Evolutionary conservation across 2,329 filamentous ascomycete genomes (phyloP).

Genomic region (Fusarium palustre): DNA sequence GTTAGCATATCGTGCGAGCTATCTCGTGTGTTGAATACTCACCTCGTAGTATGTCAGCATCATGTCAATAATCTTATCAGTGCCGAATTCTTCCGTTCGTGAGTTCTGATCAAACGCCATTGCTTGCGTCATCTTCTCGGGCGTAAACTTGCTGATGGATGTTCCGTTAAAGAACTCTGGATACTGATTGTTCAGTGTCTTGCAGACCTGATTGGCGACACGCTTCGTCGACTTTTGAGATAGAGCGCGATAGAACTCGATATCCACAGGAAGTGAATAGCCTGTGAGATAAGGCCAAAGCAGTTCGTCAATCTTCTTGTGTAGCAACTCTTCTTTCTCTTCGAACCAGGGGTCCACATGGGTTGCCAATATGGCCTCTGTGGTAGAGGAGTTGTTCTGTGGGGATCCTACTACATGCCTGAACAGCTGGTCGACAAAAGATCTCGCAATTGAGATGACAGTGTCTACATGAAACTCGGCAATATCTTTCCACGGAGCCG

Average conservation of each 20-base stretch:
- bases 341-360: slow-evolving; percentile 51
- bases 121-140: slow-evolving; percentile 9
- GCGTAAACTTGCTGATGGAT: neutral
- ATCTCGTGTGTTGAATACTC: neutral
- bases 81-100: slow-evolving; percentile 50
- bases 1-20: neutral
- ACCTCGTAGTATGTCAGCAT: slow-evolving; percentile 60
- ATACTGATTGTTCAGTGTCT: slow-evolving; percentile 5
- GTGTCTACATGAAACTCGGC: slow-evolving; percentile 52
- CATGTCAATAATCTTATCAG: slow-evolving; percentile 57
- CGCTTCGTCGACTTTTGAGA: slow-evolving; percentile 1
- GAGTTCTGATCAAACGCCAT: slow-evolving; percentile 18
- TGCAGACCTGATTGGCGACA: slow-evolving; percentile 33
- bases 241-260: slow-evolving; percentile 46
- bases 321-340: slow-evolving; percentile 47
- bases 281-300: slow-evolving; percentile 53
- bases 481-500: slow-evolving; percentile 55
- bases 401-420: slow-evolving; percentile 47
- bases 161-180: slow-evolving; percentile 41
- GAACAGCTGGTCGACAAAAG: slow-evolving; percentile 55
- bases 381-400: slow-evolving; percentile 30
- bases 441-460: slow-evolving; percentile 47
- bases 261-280: slow-evolving; percentile 44
- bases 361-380: slow-evolving; percentile 39
- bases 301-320: slow-evolving; percentile 55